These are phyloP conservation scores for Colletotrichum gigasporum DNA, from an alignment of 2,329 filamentous ascomycete species.

Conservation along the genomic window DNA sequence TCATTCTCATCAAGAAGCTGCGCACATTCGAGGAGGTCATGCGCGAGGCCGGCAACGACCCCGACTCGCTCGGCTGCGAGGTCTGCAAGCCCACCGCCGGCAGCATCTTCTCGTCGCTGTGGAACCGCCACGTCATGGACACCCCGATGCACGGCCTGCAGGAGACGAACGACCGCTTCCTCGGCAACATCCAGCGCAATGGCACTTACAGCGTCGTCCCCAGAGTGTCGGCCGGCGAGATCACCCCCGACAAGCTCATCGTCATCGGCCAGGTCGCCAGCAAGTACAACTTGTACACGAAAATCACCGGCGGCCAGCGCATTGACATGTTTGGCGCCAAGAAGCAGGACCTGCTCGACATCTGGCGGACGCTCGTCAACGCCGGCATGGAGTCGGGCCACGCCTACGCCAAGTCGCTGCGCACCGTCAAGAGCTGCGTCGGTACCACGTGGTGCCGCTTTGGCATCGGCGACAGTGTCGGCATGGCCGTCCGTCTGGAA, in stretches of 20 bases:
- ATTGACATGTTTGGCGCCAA: conserved; percentile 94
- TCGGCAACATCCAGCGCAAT: conserved; percentile 91
- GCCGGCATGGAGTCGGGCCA: conserved; percentile 92
- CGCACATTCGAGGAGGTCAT: conserved; percentile 80
- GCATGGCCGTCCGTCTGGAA: conserved; percentile 87
- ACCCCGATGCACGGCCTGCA: conserved; percentile 77
- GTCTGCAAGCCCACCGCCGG: conserved; percentile 85
- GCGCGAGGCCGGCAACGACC: conserved; percentile 77
- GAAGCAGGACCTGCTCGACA: conserved; percentile 84
- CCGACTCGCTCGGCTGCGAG: conserved; percentile 82
- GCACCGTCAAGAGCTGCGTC: conserved; percentile 92
- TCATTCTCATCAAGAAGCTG: conserved; percentile 83
- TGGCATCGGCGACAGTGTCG: conserved; percentile 89
- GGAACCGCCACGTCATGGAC: conserved; percentile 85
- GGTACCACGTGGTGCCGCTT: conserved; percentile 92
- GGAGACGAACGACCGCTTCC: conserved; percentile 89
- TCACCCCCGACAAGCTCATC: conserved; percentile 86
- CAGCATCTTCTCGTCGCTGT: conserved; percentile 83
- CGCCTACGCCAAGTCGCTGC: conserved; percentile 87
- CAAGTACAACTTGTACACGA: conserved; percentile 86
- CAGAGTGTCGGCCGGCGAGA: conserved; percentile 84
- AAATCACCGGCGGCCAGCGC: conserved; percentile 90
- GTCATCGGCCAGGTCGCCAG: conserved; percentile 85
- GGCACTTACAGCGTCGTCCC: conserved; percentile 91
- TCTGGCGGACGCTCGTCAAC: conserved; percentile 83